phyloP scores from a whole-genome alignment of 2,329 filamentous ascomycete species.

The Boeremia lycopersici region DNA sequence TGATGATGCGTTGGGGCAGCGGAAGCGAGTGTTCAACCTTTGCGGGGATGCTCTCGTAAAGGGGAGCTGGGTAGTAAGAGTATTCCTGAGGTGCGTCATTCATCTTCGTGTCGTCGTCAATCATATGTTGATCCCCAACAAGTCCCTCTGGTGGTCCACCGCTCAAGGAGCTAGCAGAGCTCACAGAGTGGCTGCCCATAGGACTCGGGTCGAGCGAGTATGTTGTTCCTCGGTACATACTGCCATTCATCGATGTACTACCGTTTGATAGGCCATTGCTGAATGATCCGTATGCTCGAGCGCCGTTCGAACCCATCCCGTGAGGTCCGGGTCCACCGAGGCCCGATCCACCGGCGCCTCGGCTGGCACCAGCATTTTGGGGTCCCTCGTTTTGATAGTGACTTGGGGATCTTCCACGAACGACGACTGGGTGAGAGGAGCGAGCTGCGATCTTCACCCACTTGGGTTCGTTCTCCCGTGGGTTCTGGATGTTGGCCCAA shows the following conservation, averaged over 20 bases:
- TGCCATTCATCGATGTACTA: slow-evolving; percentile 38
- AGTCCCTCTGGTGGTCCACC: slow-evolving; percentile 50
- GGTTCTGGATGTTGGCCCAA: slow-evolving; percentile 46
- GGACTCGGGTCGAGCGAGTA: slow-evolving; percentile 50
- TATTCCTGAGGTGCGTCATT: slow-evolving; percentile 53
- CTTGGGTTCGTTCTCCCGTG: slow-evolving; percentile 34
- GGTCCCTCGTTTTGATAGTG: slow-evolving; percentile 56
- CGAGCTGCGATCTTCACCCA: slow-evolving; percentile 48
- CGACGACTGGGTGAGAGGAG: slow-evolving; percentile 47
- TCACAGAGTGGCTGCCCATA: slow-evolving; percentile 51
- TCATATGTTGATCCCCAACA: slow-evolving; percentile 50
- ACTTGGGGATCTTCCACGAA: slow-evolving; percentile 49
- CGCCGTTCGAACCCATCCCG: slow-evolving; percentile 72
- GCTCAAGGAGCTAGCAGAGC: slow-evolving; percentile 51
- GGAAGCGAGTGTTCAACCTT: slow-evolving; percentile 44
- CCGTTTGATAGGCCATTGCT: slow-evolving; percentile 42
- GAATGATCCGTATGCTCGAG: slow-evolving; percentile 49
- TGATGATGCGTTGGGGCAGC: slow-evolving; percentile 47
- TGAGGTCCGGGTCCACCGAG: slow-evolving; percentile 46
- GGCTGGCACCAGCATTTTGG: slow-evolving; percentile 44
- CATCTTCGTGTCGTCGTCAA: slow-evolving; percentile 46
- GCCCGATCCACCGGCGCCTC: slow-evolving; percentile 42
- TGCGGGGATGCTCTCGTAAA: slow-evolving; percentile 50
- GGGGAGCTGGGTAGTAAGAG: slow-evolving; percentile 53
- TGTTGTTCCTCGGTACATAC: slow-evolving; percentile 42